Conservation (phyloP, 1,139 yeast genomes). For the Pichia sp. region DNA sequence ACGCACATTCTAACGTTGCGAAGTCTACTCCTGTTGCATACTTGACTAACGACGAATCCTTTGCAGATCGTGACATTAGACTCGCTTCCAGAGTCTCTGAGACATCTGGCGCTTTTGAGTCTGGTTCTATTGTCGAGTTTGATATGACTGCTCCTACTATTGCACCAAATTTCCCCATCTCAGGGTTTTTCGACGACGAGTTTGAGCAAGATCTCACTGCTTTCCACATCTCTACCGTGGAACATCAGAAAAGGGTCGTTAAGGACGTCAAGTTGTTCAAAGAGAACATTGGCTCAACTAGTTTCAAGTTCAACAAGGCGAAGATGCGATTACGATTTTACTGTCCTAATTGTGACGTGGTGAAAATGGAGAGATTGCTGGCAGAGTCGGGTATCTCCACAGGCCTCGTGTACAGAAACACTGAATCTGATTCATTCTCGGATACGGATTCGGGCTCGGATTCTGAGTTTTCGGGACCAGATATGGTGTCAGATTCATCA, state of each 20-base stretch:
- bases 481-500: constrained; percentile 2
- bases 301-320: constrained; percentile 8
- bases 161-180: constrained; percentile 34
- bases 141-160: constrained; percentile 22
- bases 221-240: constrained; percentile 31
- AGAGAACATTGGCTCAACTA: constrained; percentile 38
- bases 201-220: constrained; percentile 18
- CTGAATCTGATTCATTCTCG: constrained; percentile 1
- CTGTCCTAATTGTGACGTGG: constrained; percentile 51
- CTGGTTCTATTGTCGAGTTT: constrained; percentile 51
- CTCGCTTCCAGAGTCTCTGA: constrained; percentile 7
- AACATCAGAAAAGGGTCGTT: constrained; percentile 28
- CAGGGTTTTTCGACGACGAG: constrained; percentile 43
- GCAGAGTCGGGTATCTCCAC: constrained; percentile 43
- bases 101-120: constrained; percentile 7
- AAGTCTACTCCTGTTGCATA: constrained; percentile 15
- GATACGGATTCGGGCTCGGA: constrained; percentile 8
- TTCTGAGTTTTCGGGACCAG: constrained; percentile 12
- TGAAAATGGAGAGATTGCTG: constrained; percentile 42
- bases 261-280: constrained; percentile 33
- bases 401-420: constrained; percentile 29
- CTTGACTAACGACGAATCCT: constrained; percentile 25
- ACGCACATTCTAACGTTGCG: constrained; percentile 8
- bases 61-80: constrained; percentile 33
- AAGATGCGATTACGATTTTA: constrained; percentile 34